Evolutionary conservation across 176 grass and related monocot genomes (phyloP).

Genomic region (Phragmites australis): DNA sequence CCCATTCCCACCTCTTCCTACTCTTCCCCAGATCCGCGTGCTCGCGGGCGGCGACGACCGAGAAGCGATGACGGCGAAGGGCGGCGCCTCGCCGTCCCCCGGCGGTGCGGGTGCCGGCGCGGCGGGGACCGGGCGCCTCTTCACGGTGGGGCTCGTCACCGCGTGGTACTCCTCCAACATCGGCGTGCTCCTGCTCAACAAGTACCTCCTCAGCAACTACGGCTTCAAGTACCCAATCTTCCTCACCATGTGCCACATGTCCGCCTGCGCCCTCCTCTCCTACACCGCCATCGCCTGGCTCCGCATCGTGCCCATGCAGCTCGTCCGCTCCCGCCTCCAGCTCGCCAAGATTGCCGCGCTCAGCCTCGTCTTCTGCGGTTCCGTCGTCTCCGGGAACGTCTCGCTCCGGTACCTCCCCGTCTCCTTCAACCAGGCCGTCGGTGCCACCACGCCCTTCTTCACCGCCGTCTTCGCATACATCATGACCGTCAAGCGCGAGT

Average conservation of each 20-base stretch:
- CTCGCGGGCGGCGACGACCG: not conserved
- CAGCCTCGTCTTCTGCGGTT: conserved; percentile 83
- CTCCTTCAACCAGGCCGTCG: conserved; percentile 85
- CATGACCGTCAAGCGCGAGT: conserved; percentile 74
- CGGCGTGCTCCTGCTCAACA: conserved; percentile 98
- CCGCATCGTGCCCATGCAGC: conserved; percentile 72
- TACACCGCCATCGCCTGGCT: conserved; percentile 89
- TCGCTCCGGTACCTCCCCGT: conserved; percentile 76
- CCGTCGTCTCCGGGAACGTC: conserved; percentile 78
- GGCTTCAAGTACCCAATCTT: conserved; percentile 99
- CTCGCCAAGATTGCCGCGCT: conserved; percentile 69
- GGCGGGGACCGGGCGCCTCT: conserved; percentile 44
- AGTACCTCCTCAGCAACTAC: conserved; percentile 95
- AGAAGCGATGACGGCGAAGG: conserved; percentile 59
- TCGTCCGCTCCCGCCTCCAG: conserved; percentile 62
- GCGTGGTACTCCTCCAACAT: conserved; percentile 98
- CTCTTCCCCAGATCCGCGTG: conserved; percentile 35
- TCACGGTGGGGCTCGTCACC: conserved; percentile 69
- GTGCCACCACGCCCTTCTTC: conserved; percentile 84
- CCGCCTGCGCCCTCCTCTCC: conserved; percentile 83
- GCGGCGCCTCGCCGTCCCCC: conserved; percentile 50
- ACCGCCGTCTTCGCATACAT: conserved; percentile 72
- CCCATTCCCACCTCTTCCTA: not conserved
- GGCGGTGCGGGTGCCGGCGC: conserved; percentile 25
- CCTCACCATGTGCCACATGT: conserved; percentile 99